These are phyloP conservation scores for Vitis vinifera DNA, from an alignment of 164 flowering plant genomes.

Conservation along the genomic window DNA sequence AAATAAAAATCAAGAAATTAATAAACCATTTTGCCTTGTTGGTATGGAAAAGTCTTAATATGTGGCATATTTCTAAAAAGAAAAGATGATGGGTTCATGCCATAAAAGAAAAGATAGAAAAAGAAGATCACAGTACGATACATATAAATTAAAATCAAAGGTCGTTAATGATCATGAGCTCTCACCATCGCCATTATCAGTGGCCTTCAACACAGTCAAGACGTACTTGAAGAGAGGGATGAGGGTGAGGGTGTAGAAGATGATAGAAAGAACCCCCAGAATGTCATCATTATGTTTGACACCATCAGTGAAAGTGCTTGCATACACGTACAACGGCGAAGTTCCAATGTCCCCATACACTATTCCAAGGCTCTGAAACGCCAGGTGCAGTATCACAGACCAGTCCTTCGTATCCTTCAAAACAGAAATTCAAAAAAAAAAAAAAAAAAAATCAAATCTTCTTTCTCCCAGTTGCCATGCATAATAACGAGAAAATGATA, in stretches of 20 bases:
- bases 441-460: not conserved
- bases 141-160: not conserved
- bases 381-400: constrained; percentile 40
- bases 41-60: too few relatives aligned
- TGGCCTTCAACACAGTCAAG: constrained; percentile 28
- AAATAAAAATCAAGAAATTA: too few relatives aligned
- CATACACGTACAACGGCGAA: constrained; percentile 31
- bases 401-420: constrained; percentile 21
- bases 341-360: constrained; percentile 43
- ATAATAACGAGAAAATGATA: not conserved
- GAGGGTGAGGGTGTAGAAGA: constrained; percentile 32
- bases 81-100: too few relatives aligned
- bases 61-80: too few relatives aligned
- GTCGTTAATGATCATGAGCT: not conserved
- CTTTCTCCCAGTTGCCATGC: too few relatives aligned
- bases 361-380: constrained; percentile 16
- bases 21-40: too few relatives aligned
- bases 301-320: constrained; percentile 28
- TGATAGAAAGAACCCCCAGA: constrained; percentile 31
- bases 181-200: constrained; percentile 41
- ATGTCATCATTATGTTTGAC: constrained; percentile 16
- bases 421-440: not conserved
- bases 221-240: constrained; percentile 37
- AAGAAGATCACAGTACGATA: too few relatives aligned
- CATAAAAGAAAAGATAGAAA: too few relatives aligned